Percentiles rank a stretch among this genome's conserved stretches.
Conservation (phyloP, 352 stramenopile species). For the Pythium grandisporangium region DNA sequence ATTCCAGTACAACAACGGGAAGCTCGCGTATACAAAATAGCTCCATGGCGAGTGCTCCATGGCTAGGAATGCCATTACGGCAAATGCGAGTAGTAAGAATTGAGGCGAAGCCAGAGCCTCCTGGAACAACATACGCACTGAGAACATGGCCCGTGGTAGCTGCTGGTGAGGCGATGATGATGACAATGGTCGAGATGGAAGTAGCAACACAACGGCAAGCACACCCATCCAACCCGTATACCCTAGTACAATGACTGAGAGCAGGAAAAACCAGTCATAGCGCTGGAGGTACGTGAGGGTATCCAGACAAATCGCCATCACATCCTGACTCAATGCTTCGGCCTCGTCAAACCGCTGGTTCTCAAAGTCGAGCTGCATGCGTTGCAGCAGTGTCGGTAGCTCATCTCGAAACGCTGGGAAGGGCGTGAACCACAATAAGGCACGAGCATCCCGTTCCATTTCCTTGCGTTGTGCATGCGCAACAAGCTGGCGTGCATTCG, state of each 20-base stretch:
- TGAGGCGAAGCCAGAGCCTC: background rate
- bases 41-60: conserved; percentile 59
- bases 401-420: conserved; percentile 35
- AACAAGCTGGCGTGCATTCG: conserved; percentile 65
- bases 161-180: too few species aligned
- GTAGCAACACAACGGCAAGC: conserved; percentile 39
- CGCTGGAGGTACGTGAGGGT: conserved; percentile 72
- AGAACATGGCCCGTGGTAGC: too few species aligned
- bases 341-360: conserved; percentile 17
- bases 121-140: too few species aligned
- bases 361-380: conserved; percentile 15
- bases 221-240: conserved; percentile 77
- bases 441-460: conserved; percentile 47
- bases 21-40: conserved; percentile 73
- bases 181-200: too few species aligned
- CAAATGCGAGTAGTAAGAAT: conserved; percentile 20
- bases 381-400: conserved; percentile 16
- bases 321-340: conserved; percentile 42
- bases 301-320: conserved; percentile 70
- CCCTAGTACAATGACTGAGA: conserved; percentile 59
- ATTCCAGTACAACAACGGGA: conserved; percentile 57
- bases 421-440: conserved; percentile 52
- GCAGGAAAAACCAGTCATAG: conserved; percentile 80
- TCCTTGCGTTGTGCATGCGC: conserved; percentile 56
- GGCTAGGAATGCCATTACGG: conserved; percentile 23